phyloP scores from a whole-genome alignment of 306 rosid species.

The Cicer arietinum region DNA sequence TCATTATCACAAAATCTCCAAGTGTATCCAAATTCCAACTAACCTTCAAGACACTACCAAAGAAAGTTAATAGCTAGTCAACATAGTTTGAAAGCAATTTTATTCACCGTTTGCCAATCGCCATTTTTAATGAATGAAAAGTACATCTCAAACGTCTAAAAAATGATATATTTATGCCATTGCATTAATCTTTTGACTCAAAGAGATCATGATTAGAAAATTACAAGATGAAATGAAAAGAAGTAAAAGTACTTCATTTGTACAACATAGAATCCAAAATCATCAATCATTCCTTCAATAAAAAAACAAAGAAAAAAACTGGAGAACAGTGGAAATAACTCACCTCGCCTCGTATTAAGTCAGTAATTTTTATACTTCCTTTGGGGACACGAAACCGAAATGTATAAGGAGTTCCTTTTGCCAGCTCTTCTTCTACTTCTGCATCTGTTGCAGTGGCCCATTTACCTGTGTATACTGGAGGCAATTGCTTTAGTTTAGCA shows the following conservation, averaged over 20 bases:
- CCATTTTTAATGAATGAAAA: slow-evolving; percentile 6
- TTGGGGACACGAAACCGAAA: slow-evolving; percentile 85
- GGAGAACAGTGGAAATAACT: slow-evolving; percentile 39
- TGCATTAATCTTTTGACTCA: not conserved
- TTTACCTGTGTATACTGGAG: slow-evolving; percentile 90
- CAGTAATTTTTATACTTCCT: slow-evolving; percentile 85
- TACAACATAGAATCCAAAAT: not conserved
- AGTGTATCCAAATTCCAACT: slow-evolving; percentile 98
- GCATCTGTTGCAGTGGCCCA: slow-evolving; percentile 74
- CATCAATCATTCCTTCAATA: not conserved
- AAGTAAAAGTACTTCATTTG: slow-evolving; percentile 17
- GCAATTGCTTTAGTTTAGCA: slow-evolving; percentile 74
- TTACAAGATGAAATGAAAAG: slow-evolving; percentile 11
- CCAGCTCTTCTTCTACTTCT: slow-evolving; percentile 78
- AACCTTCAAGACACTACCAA: slow-evolving; percentile 94
- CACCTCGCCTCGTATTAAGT: slow-evolving; percentile 90
- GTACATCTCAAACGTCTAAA: not conserved
- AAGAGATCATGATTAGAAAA: not conserved
- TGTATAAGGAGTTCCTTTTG: slow-evolving; percentile 75
- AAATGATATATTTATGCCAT: not conserved
- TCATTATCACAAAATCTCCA: slow-evolving; percentile 97
- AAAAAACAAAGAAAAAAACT: not conserved
- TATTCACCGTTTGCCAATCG: slow-evolving; percentile 15
- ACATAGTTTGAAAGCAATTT: slow-evolving; percentile 18
- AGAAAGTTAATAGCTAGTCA: slow-evolving; percentile 56